Evolutionary conservation across 2,329 filamentous ascomycete species (phyloP).

Genomic region (Beauveria pseudobassiana): DNA sequence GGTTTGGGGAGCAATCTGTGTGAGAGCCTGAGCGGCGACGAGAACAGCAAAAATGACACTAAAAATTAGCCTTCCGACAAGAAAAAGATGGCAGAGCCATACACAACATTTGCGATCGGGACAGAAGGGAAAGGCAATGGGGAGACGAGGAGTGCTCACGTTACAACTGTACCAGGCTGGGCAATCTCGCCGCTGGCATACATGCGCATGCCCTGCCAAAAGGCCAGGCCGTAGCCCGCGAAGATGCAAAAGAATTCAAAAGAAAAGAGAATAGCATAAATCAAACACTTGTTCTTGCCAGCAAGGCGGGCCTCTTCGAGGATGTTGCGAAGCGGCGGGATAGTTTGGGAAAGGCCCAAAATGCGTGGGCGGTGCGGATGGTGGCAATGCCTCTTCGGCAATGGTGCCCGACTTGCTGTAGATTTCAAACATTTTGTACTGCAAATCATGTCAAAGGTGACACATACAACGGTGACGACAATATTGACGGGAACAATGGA

Average conservation of each 20-base stretch:
- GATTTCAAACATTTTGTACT: conserved; percentile 36
- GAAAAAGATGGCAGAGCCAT: neutral
- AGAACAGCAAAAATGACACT: conserved; percentile 41
- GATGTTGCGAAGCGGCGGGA: conserved; percentile 31
- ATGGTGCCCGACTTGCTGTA: conserved; percentile 35
- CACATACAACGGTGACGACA: conserved; percentile 29
- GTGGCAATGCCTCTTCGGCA: conserved; percentile 42
- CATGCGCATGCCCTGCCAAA: conserved; percentile 45
- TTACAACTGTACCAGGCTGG: conserved; percentile 38
- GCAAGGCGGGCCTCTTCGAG: conserved; percentile 32
- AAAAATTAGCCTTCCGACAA: neutral
- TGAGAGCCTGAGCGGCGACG: conserved; percentile 37
- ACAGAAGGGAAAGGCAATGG: neutral
- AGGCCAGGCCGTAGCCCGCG: conserved; percentile 39
- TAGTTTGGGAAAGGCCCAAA: conserved; percentile 39
- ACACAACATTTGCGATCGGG: too few relatives aligned
- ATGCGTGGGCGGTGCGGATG: conserved; percentile 43
- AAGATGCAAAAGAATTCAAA: conserved; percentile 41
- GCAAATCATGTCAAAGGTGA: conserved; percentile 32
- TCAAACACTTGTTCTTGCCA: conserved; percentile 35
- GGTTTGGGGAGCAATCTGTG: conserved; percentile 39
- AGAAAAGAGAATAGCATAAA: conserved; percentile 37
- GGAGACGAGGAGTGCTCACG: conserved; percentile 24
- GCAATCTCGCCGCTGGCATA: conserved; percentile 35
- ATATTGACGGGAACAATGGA: conserved; percentile 38